A percentile compares a stretch with the other conserved stretches of the same genome.
phyloP scores from a whole-genome alignment of 768 basidiomycete species.

The Neoboletus magnificus region DNA sequence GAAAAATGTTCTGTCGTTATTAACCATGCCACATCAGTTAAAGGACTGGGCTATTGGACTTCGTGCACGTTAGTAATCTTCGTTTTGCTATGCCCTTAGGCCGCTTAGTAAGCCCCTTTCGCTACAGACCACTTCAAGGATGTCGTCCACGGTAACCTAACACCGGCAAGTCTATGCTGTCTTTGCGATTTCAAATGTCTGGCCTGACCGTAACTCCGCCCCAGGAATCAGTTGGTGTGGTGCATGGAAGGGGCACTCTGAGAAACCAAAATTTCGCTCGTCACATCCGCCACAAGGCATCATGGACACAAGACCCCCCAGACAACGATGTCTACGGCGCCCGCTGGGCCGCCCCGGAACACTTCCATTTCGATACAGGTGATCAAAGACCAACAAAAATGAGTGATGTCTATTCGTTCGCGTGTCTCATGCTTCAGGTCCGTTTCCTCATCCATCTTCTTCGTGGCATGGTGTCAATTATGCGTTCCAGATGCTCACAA shows the following conservation, averaged over 20 bases:
- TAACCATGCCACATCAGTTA: neutral
- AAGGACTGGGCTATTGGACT: conserved; percentile 10
- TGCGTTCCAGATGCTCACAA: conserved; percentile 3
- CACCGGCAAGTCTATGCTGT: neutral
- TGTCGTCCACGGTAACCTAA: conserved; percentile 7
- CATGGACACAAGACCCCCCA: no score
- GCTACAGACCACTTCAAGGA: neutral
- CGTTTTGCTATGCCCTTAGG: neutral
- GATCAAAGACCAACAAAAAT: conserved; percentile 4
- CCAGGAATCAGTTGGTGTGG: conserved; percentile 3
- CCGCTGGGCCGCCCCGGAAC: conserved; percentile 14
- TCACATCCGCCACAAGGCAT: no score
- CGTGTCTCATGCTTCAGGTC: conserved; percentile 17
- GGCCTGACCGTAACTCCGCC: neutral
- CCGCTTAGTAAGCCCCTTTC: neutral
- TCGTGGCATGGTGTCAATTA: neutral
- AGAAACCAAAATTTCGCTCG: neutral
- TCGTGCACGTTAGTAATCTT: neutral
- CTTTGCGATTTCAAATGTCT: neutral
- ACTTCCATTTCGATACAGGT: conserved; percentile 1
- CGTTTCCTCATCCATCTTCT: neutral
- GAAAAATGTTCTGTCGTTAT: neutral
- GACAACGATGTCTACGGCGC: neutral
- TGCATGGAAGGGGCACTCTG: conserved; percentile 2
- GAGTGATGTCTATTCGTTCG: conserved; percentile 16